Percentiles rank a stretch among this genome's conserved stretches.
Evolutionary conservation across 202 grass and related monocot species (phyloP).

Genomic region (Panicum virgatum): DNA sequence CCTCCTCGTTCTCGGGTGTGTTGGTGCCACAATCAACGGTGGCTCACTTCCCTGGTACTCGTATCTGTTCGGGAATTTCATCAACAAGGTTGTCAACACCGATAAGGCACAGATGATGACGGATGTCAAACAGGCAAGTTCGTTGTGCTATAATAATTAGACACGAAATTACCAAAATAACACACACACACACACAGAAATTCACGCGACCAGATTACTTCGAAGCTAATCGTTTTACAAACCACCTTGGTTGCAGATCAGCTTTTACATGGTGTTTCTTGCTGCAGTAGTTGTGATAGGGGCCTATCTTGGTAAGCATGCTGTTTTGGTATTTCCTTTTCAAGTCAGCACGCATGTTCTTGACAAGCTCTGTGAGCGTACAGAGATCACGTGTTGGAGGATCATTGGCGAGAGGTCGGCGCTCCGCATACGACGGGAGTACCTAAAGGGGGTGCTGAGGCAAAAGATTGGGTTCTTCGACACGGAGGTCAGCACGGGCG

Average conservation of each 20-base stretch:
- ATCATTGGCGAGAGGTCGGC: slow-evolving; percentile 60
- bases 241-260: slow-evolving; percentile 36
- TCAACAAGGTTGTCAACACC: slow-evolving; percentile 57
- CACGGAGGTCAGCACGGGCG: slow-evolving; percentile 64
- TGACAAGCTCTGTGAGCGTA: background rate
- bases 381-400: slow-evolving; percentile 82
- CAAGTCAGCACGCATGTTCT: background rate
- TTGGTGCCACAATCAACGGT: slow-evolving; percentile 62
- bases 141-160: background rate
- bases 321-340: background rate
- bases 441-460: slow-evolving; percentile 57
- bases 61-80: slow-evolving; percentile 66
- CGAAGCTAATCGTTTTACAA: background rate
- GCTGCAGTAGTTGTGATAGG: slow-evolving; percentile 54
- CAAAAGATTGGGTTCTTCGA: slow-evolving; percentile 81
- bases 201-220: background rate
- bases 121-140: slow-evolving; percentile 48
- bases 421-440: slow-evolving; percentile 52
- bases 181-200: no score
- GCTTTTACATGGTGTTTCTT: slow-evolving; percentile 59
- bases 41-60: slow-evolving; percentile 82
- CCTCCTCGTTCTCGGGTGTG: slow-evolving; percentile 56
- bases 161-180: background rate
- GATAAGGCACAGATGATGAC: slow-evolving; percentile 63
- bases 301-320: slow-evolving; percentile 49